These are phyloP conservation scores for Rubus parviflorus DNA, from an alignment of 306 rosid species.

Conservation along the genomic window DNA sequence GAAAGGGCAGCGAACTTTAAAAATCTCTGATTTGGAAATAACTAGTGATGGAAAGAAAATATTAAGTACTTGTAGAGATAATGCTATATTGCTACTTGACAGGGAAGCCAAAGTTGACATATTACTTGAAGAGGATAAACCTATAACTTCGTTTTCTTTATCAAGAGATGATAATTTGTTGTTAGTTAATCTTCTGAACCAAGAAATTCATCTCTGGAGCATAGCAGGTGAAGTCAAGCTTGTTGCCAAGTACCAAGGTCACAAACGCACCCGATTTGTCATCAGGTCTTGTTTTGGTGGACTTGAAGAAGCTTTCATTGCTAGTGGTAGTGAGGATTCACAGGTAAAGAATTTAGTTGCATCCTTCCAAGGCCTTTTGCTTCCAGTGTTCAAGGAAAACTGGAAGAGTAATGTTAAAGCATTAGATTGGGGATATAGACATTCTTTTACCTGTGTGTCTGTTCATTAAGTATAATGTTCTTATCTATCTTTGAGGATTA, in stretches of 20 bases:
- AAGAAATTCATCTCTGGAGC: constrained; percentile 97
- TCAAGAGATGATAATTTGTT: constrained; percentile 78
- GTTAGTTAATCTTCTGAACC: constrained; percentile 81
- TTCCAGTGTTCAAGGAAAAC: neutral
- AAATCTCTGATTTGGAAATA: constrained; percentile 88
- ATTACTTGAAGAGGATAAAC: constrained; percentile 72
- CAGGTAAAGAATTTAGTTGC: constrained; percentile 59
- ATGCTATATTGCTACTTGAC: constrained; percentile 63
- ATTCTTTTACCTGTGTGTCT: neutral
- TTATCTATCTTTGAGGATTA: constrained; percentile 18
- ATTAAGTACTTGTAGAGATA: constrained; percentile 69
- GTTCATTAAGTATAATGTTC: neutral
- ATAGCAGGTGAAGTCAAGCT: constrained; percentile 68
- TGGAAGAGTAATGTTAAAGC: neutral
- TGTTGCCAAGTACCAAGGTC: constrained; percentile 79
- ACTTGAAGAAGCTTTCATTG: constrained; percentile 79
- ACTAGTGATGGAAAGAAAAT: constrained; percentile 70
- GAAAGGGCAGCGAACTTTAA: constrained; percentile 79
- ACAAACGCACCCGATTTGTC: constrained; percentile 69
- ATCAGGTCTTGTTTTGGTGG: constrained; percentile 98
- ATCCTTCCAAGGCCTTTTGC: constrained; percentile 1
- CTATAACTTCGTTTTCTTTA: constrained; percentile 76
- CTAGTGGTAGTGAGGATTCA: constrained; percentile 99
- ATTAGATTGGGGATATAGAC: neutral
- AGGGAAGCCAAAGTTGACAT: constrained; percentile 76